Evolutionary conservation across 495 filamentous ascomycete genomes (phyloP).

Genomic region (Pyronema domesticum): DNA sequence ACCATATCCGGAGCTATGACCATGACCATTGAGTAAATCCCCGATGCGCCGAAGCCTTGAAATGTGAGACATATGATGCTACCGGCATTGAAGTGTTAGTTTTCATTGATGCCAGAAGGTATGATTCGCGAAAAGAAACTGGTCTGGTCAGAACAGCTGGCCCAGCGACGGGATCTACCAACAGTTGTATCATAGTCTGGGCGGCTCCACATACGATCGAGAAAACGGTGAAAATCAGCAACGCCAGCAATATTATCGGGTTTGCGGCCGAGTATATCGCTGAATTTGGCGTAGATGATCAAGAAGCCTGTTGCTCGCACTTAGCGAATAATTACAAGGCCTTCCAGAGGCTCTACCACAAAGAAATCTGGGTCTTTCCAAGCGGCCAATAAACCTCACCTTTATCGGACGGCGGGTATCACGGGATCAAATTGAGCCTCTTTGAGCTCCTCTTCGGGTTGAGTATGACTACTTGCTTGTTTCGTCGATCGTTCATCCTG

Average conservation of each 20-base stretch:
- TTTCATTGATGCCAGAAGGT: neutral
- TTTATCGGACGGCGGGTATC: too few relatives aligned
- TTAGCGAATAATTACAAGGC: too few relatives aligned
- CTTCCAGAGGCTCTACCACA: too few relatives aligned
- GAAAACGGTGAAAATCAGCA: constrained; percentile 34
- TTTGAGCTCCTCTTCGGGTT: too few relatives aligned
- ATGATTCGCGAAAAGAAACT: neutral
- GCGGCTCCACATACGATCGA: constrained; percentile 35
- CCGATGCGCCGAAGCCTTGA: constrained; percentile 38
- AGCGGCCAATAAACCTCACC: too few relatives aligned
- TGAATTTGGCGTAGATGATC: constrained; percentile 1
- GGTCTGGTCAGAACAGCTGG: too few relatives aligned
- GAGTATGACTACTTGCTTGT: too few relatives aligned
- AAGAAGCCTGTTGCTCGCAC: neutral
- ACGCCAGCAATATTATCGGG: constrained; percentile 14
- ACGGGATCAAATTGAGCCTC: too few relatives aligned
- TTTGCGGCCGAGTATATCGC: neutral
- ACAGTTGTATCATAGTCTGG: constrained; percentile 33
- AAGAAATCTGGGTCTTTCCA: too few relatives aligned
- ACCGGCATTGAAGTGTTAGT: neutral
- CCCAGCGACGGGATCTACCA: constrained; percentile 8
- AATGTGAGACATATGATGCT: constrained; percentile 38
- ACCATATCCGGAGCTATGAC: constrained; percentile 33
- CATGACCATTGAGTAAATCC: constrained; percentile 35
- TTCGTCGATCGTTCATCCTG: too few relatives aligned